phyloP scores from a whole-genome alignment of 345 rosid species.

The Pseudoturritis turrita region DNA sequence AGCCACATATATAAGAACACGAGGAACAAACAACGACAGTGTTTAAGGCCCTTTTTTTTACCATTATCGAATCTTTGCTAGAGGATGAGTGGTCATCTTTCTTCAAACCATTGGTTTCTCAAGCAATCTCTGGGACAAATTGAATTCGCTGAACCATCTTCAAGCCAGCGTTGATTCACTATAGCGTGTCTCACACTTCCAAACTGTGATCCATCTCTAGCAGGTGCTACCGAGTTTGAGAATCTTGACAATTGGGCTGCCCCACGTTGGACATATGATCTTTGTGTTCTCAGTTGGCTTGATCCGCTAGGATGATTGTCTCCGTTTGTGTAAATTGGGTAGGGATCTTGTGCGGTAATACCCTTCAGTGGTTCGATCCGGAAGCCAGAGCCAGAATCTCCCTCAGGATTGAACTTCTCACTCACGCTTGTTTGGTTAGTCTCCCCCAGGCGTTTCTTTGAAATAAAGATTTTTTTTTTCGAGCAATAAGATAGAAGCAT shows the following conservation, averaged over 20 bases:
- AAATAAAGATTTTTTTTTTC: background rate
- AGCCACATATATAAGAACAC: background rate
- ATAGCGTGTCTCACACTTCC: constrained; percentile 40
- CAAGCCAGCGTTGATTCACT: constrained; percentile 40
- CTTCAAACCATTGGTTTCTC: constrained; percentile 35
- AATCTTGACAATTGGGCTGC: constrained; percentile 61
- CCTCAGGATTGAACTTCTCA: constrained; percentile 40
- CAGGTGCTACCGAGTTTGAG: constrained; percentile 68
- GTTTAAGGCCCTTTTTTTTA: constrained; percentile 14
- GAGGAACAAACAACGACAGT: background rate
- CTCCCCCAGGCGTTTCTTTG: constrained; percentile 51
- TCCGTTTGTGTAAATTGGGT: constrained; percentile 31
- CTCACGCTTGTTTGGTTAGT: constrained; percentile 38
- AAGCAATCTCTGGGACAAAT: constrained; percentile 48
- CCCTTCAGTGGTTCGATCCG: constrained; percentile 43
- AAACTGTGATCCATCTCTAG: constrained; percentile 54
- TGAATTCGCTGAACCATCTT: constrained; percentile 39
- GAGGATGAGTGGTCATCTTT: constrained; percentile 39
- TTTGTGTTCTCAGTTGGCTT: constrained; percentile 40
- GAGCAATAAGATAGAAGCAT: constrained; percentile 16
- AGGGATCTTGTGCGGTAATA: constrained; percentile 15
- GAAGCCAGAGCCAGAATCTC: constrained; percentile 46
- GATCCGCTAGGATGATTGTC: constrained; percentile 24
- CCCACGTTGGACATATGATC: constrained; percentile 42
- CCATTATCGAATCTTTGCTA: constrained; percentile 37